Percentiles rank a stretch among this genome's conserved stretches.
These are phyloP conservation scores for Drechslera avenae DNA, from an alignment of 2,329 filamentous ascomycete genomes.

Conservation along the genomic window DNA sequence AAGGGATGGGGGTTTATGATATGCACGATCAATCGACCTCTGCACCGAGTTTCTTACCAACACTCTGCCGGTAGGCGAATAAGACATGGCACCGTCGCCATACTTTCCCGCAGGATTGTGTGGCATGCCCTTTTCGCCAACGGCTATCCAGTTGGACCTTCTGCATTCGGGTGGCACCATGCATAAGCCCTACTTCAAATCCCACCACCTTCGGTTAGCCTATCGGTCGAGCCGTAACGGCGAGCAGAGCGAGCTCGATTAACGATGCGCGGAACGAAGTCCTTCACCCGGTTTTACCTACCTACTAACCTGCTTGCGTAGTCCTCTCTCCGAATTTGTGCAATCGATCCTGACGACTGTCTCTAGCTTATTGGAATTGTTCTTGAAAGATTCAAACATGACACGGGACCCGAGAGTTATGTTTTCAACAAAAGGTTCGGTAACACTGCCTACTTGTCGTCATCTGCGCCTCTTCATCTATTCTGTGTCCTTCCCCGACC, in stretches of 20 bases:
- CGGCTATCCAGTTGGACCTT: conserved; percentile 19
- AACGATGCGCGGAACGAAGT: not conserved
- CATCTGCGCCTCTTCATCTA: conserved; percentile 32
- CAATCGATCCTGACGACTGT: not conserved
- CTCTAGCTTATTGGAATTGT: conserved; percentile 7
- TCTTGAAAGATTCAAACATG: conserved; percentile 12
- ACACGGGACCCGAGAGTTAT: not conserved
- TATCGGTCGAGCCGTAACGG: conserved; percentile 8
- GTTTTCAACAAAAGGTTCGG: conserved; percentile 18
- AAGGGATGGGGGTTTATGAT: conserved; percentile 13
- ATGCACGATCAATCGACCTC: not conserved
- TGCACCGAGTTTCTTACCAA: not conserved
- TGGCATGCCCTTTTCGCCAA: conserved; percentile 13
- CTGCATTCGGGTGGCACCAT: conserved; percentile 16
- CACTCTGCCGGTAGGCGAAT: conserved; percentile 13
- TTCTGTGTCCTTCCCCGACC: conserved; percentile 18
- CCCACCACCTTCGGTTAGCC: not conserved
- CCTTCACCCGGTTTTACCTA: not conserved
- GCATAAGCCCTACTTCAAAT: conserved; percentile 5
- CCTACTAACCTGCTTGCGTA: not conserved
- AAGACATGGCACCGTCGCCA: not conserved
- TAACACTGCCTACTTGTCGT: conserved; percentile 40
- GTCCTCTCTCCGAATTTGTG: conserved; percentile 4
- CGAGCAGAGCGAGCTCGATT: not conserved
- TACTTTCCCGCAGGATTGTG: conserved; percentile 23